Evolutionary conservation across 75 land plant genomes (phyloP), one percentile per base, ranked within the genome.

Genomic region (Cunninghamia lanceolata): DNA sequence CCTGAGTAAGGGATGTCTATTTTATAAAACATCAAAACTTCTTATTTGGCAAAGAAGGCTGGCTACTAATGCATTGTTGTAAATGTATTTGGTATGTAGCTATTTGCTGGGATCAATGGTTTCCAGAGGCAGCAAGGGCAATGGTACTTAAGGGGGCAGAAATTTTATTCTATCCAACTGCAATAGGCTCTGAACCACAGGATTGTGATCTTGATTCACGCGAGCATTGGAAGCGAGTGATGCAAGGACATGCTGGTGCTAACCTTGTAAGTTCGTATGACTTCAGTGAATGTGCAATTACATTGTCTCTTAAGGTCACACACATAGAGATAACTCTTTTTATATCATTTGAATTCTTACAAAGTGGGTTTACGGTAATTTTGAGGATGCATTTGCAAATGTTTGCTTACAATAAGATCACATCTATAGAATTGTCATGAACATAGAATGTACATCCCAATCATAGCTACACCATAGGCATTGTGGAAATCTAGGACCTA

Each of bases 231-330:
- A 91, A 91, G 87, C 85, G 99, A 81, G 99, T 98, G 13, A 98
- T 98, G 99, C 99, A 98, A 91, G 99, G 99, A 15, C 99, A 98
- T 92, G 99, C 99, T 79, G 99, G 99, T 15, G 98, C 99, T 36
- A 98, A 98, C 91, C 43, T 98, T 89, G 99, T 95, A 91, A 87
- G 91, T 88, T 47, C 30, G 3, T 79, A 43, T 70, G 4, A 45
- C 43, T 46, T 16, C 85, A 43, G 78, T 71, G 46, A 85, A 85
- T 3, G 13, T 35, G 85, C 45, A 79, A 19, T 34, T 32, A 6
- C 43, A 43, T 42, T 85, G 85, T 9, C 3, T 17, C 21, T 47
- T 83, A 8, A 28, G 17, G 35, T 25, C 8, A 76, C 43, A 17
- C 79, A 76, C 43, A 1, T 21, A 76, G 19, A 74, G 77, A 74